phyloP scores from a whole-genome alignment of 192 early-diverging fungal genomes.

The Backusella westeae region DNA sequence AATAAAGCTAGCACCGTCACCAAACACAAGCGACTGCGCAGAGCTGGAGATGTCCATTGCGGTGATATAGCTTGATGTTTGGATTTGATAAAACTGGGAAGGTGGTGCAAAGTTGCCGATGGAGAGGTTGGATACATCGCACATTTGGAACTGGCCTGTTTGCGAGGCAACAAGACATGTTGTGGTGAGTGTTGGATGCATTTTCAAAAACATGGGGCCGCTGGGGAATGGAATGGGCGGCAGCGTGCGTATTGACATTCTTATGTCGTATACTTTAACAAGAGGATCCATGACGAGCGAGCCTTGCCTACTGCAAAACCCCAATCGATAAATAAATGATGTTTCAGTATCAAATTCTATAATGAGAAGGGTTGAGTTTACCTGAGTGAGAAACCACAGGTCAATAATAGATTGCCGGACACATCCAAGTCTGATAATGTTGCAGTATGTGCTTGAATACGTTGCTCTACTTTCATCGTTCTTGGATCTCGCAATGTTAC shows the following conservation, averaged over 20 bases:
- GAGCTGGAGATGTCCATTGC: conserved; percentile 78
- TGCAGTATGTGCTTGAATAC: conserved; percentile 75
- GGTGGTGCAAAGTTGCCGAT: conserved; percentile 36
- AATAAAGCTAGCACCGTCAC: conserved; percentile 73
- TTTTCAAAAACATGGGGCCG: conserved; percentile 65
- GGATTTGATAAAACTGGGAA: conserved; percentile 55
- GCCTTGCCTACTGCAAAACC: conserved; percentile 36
- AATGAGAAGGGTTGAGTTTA: conserved; percentile 10
- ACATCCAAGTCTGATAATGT: conserved; percentile 76
- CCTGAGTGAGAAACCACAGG: conserved; percentile 74
- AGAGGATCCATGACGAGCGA: conserved; percentile 69
- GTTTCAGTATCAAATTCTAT: too few species aligned
- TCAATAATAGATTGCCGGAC: conserved; percentile 68
- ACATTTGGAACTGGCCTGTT: conserved; percentile 68
- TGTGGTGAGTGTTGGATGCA: conserved; percentile 68
- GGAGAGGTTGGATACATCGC: conserved; percentile 55
- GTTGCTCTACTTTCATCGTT: conserved; percentile 57
- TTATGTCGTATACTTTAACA: conserved; percentile 83
- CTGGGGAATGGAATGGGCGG: conserved; percentile 69
- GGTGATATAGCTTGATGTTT: conserved; percentile 61
- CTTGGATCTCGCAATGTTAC: conserved; percentile 67
- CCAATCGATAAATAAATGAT: not conserved
- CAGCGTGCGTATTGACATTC: conserved; percentile 63
- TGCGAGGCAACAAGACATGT: conserved; percentile 65
- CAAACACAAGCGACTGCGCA: conserved; percentile 74